Base-by-base conservation (phyloP, 345 rosid species). In the Brassica nigra region DNA sequence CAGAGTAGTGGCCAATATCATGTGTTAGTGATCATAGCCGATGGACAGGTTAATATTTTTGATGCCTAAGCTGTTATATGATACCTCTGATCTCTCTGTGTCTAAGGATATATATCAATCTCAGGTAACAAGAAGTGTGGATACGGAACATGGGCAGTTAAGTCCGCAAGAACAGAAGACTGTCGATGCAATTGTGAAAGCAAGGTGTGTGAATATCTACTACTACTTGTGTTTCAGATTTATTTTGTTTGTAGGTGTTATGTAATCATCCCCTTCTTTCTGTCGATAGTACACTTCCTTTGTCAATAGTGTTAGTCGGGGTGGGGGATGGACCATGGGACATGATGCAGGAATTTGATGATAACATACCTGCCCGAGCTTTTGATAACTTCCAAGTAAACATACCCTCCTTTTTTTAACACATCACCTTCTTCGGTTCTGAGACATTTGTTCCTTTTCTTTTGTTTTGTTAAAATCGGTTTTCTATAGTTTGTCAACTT, bases 311-410 rank as follows among this genome's bases (percentile, higher is more conserved):
- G 27, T 82, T 93, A 77, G 97, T 95, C 0, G 99, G 99, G 72
- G 98, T 95, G 4, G 99, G 99, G 30, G 99, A 95, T 62, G 99
- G 99, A 5, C 99, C 99, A 63, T 95, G 99, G 99, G 97, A 95
- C 82, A 90, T 88, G 88, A 95, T 96, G 99, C 83, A 86, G 79
- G 97, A 96, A 80, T 96, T 96, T 55, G 98, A 93, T 80, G 99
- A 96, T 78, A 96, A 93, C 79, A 96, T 96, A 66, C 98, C 99
- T 86, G 86, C 97, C 65, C 85, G 99, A 83, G 97, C 88, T 34
- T 96, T 96, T 36, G 99, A 96, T 77, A 93, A 96, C 84, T 96
- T 96, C 83, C 99, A 96, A 91, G 99, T 88, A 73, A 80, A 23
- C 27, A 23, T 23, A 23, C 27, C 27, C 27, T 23, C 73, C 27